Evolutionary conservation across 306 rosid species (phyloP), one percentile per base, ranked within the genome.

Genomic region (Canavalia gladiata): DNA sequence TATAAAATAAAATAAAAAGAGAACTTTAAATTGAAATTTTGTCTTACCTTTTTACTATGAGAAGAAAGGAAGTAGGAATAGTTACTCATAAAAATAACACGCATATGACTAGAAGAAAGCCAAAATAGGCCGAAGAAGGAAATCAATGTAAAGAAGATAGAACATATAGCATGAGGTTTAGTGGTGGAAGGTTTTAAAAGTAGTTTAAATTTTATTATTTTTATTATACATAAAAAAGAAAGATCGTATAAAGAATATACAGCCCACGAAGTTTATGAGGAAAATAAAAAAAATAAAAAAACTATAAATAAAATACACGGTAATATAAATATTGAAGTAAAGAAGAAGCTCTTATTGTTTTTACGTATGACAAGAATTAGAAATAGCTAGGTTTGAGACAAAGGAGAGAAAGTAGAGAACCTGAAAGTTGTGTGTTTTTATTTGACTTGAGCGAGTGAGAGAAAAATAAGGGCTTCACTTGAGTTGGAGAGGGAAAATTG

Each of bases 401-500:
- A 74, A 51, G 41, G 29, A 41, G 87, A 62, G 55, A 29, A 58
- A 63, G 86, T 91, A 89, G n/a, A 8, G 66, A 66, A 91, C 97
- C 97, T 88, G 90, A 81, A 74, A 93, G 90, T 84, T 90, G 92
- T 35, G 89, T 78, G 70, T 80, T 76, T 75, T 68, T 34, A 43
- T 52, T 89, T 78, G 94, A 89, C 80, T 83, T 88, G 73, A 82
- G 67, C 46, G 87, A 79, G 63, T 91, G 88, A 65, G 90, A 88
- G 86, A 90, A 89, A 84, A 92, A 90, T 12, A 85, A 33, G 1
- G 91, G 90, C 84, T 89, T 91, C 63, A 90, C 83, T 87, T 91
- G 97, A 87, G 93, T 83, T 30, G 95, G 92, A 64, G 94, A 87
- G 5, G 88, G 68, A 66, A 93, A 82, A 83, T 93, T 95, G 75